phyloP scores from a whole-genome alignment of 176 grass and related monocot genomes.

The Poa pratensis region DNA sequence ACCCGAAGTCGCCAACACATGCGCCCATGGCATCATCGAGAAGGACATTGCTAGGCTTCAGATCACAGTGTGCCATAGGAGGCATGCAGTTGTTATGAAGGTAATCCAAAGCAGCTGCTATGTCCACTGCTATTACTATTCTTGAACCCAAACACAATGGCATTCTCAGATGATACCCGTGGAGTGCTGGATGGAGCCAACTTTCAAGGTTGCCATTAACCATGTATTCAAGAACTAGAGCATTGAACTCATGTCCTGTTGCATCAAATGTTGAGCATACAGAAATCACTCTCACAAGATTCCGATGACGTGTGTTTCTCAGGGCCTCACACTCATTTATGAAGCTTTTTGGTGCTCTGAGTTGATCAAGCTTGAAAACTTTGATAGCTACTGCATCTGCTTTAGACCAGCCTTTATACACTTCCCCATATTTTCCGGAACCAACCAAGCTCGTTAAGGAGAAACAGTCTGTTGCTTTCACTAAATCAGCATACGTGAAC shows the following conservation, averaged over 20 bases:
- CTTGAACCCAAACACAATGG: background rate
- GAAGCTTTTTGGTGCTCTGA: no score
- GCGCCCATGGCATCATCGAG: background rate
- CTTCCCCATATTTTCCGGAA: no score
- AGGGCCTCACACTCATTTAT: no score
- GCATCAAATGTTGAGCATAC: no score
- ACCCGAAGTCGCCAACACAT: background rate
- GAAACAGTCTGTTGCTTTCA: slow-evolving; percentile 48
- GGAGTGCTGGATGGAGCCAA: background rate
- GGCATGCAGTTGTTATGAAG: background rate
- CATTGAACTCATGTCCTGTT: no score
- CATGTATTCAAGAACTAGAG: background rate
- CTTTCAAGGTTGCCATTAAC: background rate
- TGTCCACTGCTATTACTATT: slow-evolving; percentile 1
- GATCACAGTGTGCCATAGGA: background rate
- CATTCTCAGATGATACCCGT: background rate
- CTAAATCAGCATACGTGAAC: slow-evolving; percentile 50
- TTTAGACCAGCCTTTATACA: no score
- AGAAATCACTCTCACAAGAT: no score
- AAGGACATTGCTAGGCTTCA: slow-evolving; percentile 19
- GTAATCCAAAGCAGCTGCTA: background rate
- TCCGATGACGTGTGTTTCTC: no score
- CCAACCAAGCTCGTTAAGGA: slow-evolving; percentile 32
- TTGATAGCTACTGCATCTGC: no score
- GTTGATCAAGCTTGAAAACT: no score